A percentile compares a stretch with the other conserved stretches of the same genome.
These are phyloP conservation scores for Fistulifera pelliculosa DNA, from an alignment of 108 stramenopile species.

Conservation along the genomic window DNA sequence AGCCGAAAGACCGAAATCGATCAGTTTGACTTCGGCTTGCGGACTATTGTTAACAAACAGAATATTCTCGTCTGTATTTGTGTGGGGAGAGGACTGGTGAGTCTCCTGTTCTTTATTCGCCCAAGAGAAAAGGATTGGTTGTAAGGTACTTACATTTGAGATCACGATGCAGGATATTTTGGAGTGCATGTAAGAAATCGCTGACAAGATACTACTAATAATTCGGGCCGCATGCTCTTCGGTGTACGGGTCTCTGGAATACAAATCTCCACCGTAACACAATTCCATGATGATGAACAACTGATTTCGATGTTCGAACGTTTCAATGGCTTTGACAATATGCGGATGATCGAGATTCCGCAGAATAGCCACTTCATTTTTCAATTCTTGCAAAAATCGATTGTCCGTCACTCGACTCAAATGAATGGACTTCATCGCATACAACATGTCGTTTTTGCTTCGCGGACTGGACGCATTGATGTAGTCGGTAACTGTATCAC, in stretches of 20 bases:
- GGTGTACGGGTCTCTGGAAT: slow-evolving; percentile 66
- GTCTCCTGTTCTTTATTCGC: slow-evolving; percentile 35
- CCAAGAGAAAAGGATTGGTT: not conserved
- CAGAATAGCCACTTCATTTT: slow-evolving; percentile 80
- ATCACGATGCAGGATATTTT: slow-evolving; percentile 82
- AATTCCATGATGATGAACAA: slow-evolving; percentile 38
- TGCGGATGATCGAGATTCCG: slow-evolving; percentile 84
- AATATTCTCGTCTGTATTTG: slow-evolving; percentile 18
- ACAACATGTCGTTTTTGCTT: slow-evolving; percentile 10
- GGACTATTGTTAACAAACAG: slow-evolving; percentile 20
- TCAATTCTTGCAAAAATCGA: slow-evolving; percentile 28
- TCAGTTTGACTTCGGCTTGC: slow-evolving; percentile 57
- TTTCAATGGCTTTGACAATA: slow-evolving; percentile 79
- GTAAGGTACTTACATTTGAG: slow-evolving; percentile 44
- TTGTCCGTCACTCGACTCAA: slow-evolving; percentile 32
- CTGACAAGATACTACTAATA: slow-evolving; percentile 31
- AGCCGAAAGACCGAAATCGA: slow-evolving; percentile 78
- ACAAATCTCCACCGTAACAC: slow-evolving; percentile 84
- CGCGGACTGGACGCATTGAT: slow-evolving; percentile 16
- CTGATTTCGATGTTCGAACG: slow-evolving; percentile 42
- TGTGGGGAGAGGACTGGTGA: not conserved
- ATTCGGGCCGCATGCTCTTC: slow-evolving; percentile 58
- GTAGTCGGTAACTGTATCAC: not conserved
- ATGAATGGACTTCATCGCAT: slow-evolving; percentile 66
- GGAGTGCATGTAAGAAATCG: slow-evolving; percentile 77